Evolutionary conservation across 2,329 filamentous ascomycete genomes (phyloP).

Genomic region (Beauveria pseudobassiana): DNA sequence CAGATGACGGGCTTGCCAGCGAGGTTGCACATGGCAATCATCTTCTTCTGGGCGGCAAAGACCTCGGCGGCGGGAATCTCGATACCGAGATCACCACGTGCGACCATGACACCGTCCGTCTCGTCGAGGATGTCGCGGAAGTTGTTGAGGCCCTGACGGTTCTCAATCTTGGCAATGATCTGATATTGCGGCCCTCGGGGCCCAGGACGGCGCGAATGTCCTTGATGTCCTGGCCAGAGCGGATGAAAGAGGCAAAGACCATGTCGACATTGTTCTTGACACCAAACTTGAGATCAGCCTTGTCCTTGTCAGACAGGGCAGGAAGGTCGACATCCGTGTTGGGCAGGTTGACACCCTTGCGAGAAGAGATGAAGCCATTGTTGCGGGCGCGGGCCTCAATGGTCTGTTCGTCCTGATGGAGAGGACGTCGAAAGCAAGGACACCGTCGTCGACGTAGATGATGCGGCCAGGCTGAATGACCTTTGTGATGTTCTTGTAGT

Average conservation of each 20-base stretch:
- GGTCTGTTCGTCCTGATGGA: conserved; percentile 81
- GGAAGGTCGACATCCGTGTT: conserved; percentile 98
- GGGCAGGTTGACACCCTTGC: conserved; percentile 98
- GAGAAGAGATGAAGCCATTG: conserved; percentile 97
- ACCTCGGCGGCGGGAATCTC: conserved; percentile 98
- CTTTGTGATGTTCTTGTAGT: conserved; percentile 99
- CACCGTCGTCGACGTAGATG: conserved; percentile 98
- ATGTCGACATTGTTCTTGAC: conserved; percentile 99
- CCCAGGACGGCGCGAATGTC: conserved; percentile 89
- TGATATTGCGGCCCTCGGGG: conserved; percentile 92
- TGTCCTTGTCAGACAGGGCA: conserved; percentile 96
- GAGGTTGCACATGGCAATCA: conserved; percentile 99
- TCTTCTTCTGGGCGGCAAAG: conserved; percentile 99
- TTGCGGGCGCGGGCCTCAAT: conserved; percentile 82
- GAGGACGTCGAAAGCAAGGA: conserved; percentile 91
- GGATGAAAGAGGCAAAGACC: conserved; percentile 98
- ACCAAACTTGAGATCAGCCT: conserved; percentile 86
- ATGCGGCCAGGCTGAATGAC: conserved; percentile 85
- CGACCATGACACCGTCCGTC: conserved; percentile 99
- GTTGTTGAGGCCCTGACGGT: conserved; percentile 99
- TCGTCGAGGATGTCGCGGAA: conserved; percentile 93
- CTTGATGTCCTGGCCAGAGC: conserved; percentile 83
- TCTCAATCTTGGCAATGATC: conserved; percentile 99
- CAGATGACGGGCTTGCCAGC: conserved; percentile 98
- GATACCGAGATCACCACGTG: conserved; percentile 91